These are phyloP conservation scores for Cyclospora cayetanensis DNA, from an alignment of 169 alveolate species.

Conservation along the genomic window DNA sequence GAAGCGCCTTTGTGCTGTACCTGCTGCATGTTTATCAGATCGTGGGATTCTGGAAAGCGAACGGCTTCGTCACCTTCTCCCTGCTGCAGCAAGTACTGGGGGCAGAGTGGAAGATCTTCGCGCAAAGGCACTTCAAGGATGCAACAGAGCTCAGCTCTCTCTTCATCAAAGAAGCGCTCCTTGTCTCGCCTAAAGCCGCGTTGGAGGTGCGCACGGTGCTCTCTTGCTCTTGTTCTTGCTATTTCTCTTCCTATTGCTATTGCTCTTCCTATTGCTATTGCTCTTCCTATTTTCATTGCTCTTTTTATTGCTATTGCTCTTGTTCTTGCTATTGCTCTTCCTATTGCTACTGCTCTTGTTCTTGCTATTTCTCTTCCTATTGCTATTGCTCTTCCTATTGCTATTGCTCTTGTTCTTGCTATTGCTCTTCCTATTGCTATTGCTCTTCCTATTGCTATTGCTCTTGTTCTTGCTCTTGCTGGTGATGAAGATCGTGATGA, in stretches of 20 bases:
- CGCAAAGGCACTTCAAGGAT: not conserved
- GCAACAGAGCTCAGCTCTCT: not conserved
- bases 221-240: not conserved
- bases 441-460: not conserved
- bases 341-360: not conserved
- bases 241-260: not conserved
- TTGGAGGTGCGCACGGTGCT: not conserved
- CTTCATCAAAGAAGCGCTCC: not conserved
- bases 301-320: not conserved
- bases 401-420: not conserved
- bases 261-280: not conserved
- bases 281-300: not conserved
- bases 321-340: not conserved
- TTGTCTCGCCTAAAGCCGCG: not conserved
- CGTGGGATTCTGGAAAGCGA: not conserved
- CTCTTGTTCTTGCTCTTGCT: not conserved
- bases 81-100: not conserved
- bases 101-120: not conserved
- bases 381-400: not conserved
- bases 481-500: too few relatives aligned
- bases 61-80: not conserved
- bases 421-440: not conserved
- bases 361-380: not conserved
- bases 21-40: not conserved
- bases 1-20: not conserved